Evolutionary conservation across 2,329 filamentous ascomycete genomes (phyloP), one percentile per base, ranked within the genome.

Genomic region (Colletotrichum sublineola): DNA sequence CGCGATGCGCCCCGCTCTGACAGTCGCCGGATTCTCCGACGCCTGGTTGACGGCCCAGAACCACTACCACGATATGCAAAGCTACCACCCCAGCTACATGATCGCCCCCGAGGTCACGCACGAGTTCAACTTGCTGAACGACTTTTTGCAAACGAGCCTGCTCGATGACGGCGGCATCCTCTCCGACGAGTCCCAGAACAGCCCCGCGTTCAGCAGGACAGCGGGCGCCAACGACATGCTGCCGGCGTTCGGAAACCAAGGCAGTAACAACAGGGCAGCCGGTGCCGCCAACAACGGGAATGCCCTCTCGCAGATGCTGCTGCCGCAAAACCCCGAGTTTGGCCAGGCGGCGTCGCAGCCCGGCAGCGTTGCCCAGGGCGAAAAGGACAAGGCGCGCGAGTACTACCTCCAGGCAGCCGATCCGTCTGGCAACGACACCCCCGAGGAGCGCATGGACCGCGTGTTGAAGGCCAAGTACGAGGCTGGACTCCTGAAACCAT

Each of bases 361-460:
- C 2, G 82, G 85, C 50, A 91, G 90, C 74, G 86, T 87, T 15
- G 86, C 91, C 63, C 90, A 90, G 4, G 86, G 89, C 68, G 93
- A 96, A 77, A 91, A 90, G 80, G 94, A 96, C 78, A 91, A 91
- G 81, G 86, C 93, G 12, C 89, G 94, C 77, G 96, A 98, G 80
- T 99, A 98, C 83, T 98, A 98, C 83, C 92, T 98, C 83, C 97
- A 97, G 75, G 96, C 96, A 18, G 96, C 96, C 62, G 96, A 99
- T 81, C 96, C 96, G 2, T 94, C 94, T 7, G 96, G 96, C 64
- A 89, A 90, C 77, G 88, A 94, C 76, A 93, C 93, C 31, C 95
- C 96, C 15, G 95, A 98, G 82, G 94, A 97, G 81, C 93, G 96
- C 73, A 97, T 99, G 94, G 93, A 96, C 78, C 94, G 96, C 77